Percentiles rank a stretch among this genome's conserved stretches.
These are phyloP conservation scores for Lactuca sativa DNA, from an alignment of 129 eudicot species.

Conservation along the genomic window DNA sequence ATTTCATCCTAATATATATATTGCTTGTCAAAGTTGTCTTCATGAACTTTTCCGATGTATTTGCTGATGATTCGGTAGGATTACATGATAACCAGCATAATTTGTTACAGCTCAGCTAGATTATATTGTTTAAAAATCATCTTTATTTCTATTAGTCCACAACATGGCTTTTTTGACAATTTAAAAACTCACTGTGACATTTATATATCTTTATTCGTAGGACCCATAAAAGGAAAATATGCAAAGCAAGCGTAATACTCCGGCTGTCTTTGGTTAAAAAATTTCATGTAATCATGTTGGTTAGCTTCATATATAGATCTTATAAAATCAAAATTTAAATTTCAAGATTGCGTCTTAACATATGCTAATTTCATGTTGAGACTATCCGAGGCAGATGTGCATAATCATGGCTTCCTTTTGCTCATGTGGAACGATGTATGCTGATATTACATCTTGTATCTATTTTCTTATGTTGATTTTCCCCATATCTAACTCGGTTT, in stretches of 20 bases:
- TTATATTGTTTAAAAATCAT: background rate
- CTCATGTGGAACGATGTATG: background rate
- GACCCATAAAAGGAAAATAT: conserved; percentile 11
- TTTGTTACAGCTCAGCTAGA: conserved; percentile 5
- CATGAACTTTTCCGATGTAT: background rate
- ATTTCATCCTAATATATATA: background rate
- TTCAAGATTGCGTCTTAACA: background rate
- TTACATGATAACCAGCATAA: background rate
- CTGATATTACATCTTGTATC: background rate
- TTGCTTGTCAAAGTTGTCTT: background rate
- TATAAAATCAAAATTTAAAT: background rate
- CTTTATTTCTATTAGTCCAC: conserved; percentile 19
- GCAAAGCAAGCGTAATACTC: background rate
- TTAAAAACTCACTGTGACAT: background rate
- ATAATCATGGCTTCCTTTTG: conserved; percentile 17
- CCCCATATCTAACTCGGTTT: conserved; percentile 25
- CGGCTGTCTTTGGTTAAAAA: conserved; percentile 3
- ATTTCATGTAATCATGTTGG: conserved; percentile 8
- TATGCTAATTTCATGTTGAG: background rate
- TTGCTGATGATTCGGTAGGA: too few species aligned
- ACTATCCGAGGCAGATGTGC: background rate
- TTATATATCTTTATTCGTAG: background rate
- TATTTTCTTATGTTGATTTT: conserved; percentile 7
- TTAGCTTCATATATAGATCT: background rate
- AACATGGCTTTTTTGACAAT: conserved; percentile 12